These are phyloP conservation scores for Hyaloperonospora brassicae DNA, from an alignment of 352 stramenopile species.

Conservation along the genomic window DNA sequence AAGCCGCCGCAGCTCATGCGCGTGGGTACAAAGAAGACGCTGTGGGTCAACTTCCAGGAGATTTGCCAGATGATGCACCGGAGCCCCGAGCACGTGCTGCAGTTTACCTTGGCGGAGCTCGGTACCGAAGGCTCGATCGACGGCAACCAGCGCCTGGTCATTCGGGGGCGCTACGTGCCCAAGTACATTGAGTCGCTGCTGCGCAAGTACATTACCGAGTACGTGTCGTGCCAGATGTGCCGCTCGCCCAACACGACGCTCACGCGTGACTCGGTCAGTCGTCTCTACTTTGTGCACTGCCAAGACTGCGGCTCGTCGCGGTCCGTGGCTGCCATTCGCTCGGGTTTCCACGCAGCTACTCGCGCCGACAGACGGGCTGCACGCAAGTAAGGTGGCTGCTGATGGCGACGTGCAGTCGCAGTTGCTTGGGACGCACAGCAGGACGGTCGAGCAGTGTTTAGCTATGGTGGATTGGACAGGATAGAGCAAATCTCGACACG, in stretches of 20 bases:
- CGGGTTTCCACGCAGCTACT: constrained; percentile 95
- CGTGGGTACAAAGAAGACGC: constrained; percentile 95
- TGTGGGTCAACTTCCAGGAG: constrained; percentile 99
- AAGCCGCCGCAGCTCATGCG: constrained; percentile 87
- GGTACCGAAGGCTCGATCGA: constrained; percentile 99
- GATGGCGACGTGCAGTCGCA: neutral
- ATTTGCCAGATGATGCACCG: constrained; percentile 98
- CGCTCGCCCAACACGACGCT: constrained; percentile 96
- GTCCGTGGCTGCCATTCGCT: constrained; percentile 95
- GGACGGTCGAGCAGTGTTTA: too few species aligned
- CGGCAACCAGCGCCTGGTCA: constrained; percentile 97
- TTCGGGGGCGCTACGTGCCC: constrained; percentile 95
- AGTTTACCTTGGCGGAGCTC: constrained; percentile 99
- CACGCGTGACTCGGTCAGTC: constrained; percentile 92
- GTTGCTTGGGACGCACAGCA: constrained; percentile 1
- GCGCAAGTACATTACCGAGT: constrained; percentile 99
- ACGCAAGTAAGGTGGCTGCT: constrained; percentile 52
- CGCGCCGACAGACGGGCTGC: constrained; percentile 78
- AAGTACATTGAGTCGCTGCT: constrained; percentile 99
- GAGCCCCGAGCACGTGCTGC: constrained; percentile 96
- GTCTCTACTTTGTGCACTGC: constrained; percentile 98
- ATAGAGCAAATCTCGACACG: too few species aligned
- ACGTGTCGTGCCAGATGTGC: constrained; percentile 99
- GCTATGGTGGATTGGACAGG: too few species aligned
- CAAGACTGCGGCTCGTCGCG: constrained; percentile 94